Evolutionary conservation across 306 rosid genomes (phyloP), one percentile per base, ranked within the genome.

Genomic region (Sphenostylis stenocarpa): DNA sequence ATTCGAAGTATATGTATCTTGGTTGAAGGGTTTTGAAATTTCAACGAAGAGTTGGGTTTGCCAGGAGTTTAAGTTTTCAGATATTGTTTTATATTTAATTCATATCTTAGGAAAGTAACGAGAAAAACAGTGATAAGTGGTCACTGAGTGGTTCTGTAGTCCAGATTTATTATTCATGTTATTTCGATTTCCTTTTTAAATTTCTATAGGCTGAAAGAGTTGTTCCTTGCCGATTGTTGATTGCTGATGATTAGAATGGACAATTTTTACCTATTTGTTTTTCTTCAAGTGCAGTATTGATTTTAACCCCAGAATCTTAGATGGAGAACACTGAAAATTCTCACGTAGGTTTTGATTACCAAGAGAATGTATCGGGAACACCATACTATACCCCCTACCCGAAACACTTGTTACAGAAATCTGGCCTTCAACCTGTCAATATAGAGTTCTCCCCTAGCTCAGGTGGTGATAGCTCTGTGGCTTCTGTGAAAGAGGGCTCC

Each of bases 351-450:
- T 49, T 7, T 83, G 88, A 81, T 84, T 87, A 81, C 12, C 81
- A 72, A 47, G 80, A 77, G 38, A 80, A 74, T 21, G 68, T 33
- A 1, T 29, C 57, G 80, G 29, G 15, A 53, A 89, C 90, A 80
- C 94, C 92, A 13, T 84, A 87, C 73, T 82, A 76, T 45, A 90
- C 91, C 75, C 94, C 92, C 4, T 77, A 85, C 57, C 82, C 58
- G 45, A 90, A 88, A 81, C 77, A 60, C 41, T 53, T 63, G 19
- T 52, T 67, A 73, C 84, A n/a, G 2, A 79, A 78, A 64, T 75
- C 85, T 26, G 81, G 68, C 63, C 61, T 49, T 84, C 80, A 85
- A 67, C 57, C 75, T 55, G 80, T 82, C 73, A 78, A 53, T 11
- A 52, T 90, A 57, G 89, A 88, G 24, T 69, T 86, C 17, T 84